phyloP scores from a whole-genome alignment of 2,329 filamentous ascomycete species.

The Fusarium sp. region DNA sequence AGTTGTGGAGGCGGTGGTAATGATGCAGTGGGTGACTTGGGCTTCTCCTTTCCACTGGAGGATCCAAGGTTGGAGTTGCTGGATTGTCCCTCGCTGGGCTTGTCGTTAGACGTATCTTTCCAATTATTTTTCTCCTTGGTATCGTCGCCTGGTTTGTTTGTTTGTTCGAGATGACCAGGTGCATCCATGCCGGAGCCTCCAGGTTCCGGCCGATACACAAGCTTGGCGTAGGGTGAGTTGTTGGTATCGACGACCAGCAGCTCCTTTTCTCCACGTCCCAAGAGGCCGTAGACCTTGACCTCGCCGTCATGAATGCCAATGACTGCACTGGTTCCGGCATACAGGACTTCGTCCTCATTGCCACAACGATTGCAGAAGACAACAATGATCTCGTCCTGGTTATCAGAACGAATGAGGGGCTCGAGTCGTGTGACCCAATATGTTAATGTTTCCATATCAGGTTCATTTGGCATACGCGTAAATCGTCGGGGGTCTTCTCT shows the following conservation, averaged over 20 bases:
- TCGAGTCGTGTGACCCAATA: slow-evolving; percentile 84
- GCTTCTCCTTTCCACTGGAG: not conserved
- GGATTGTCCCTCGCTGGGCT: not conserved
- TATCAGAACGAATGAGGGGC: slow-evolving; percentile 70
- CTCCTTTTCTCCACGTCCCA: slow-evolving; percentile 79
- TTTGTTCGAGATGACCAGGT: not conserved
- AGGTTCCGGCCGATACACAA: slow-evolving; percentile 53
- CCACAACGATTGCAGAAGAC: slow-evolving; percentile 81
- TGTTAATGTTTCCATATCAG: slow-evolving; percentile 79
- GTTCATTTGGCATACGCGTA: slow-evolving; percentile 66
- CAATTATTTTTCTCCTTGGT: not conserved
- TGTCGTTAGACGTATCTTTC: not conserved
- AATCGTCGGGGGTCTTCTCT: slow-evolving; percentile 63
- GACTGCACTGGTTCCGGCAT: slow-evolving; percentile 82
- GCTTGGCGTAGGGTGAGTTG: slow-evolving; percentile 59
- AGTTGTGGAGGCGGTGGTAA: slow-evolving; percentile 11
- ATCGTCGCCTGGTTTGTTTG: not conserved
- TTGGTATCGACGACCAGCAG: slow-evolving; percentile 78
- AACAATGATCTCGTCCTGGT: slow-evolving; percentile 73
- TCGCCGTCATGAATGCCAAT: slow-evolving; percentile 76
- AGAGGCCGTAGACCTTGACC: slow-evolving; percentile 77
- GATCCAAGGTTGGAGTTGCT: not conserved
- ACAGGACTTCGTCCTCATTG: slow-evolving; percentile 74
- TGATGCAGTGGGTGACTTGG: not conserved
- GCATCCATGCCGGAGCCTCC: not conserved